Conservation (phyloP, 768 basidiomycete species). For the Tremella fuciformis region DNA sequence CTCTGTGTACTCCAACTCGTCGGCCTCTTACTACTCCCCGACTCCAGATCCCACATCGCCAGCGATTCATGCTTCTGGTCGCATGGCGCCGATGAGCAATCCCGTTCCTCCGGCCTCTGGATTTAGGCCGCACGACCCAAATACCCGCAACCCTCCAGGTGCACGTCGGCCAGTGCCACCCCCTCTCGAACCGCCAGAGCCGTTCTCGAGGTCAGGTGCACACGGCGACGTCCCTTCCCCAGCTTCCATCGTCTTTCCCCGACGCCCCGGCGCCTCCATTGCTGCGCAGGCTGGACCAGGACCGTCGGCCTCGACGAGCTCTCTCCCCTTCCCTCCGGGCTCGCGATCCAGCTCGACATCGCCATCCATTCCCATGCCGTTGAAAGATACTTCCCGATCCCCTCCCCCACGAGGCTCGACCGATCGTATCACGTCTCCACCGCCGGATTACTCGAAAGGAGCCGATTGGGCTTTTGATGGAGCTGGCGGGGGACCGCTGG, state of each 20-base stretch:
- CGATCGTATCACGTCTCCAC: constrained; percentile 17
- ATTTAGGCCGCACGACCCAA: neutral
- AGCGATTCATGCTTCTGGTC: constrained; percentile 16
- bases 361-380: neutral
- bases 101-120: constrained; percentile 7
- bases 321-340: constrained; percentile 11
- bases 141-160: neutral
- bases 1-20: constrained; percentile 37
- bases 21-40: constrained; percentile 37
- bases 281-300: constrained; percentile 17
- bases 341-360: constrained; percentile 15
- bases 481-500: constrained; percentile 26
- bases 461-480: constrained; percentile 24
- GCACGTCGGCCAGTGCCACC: constrained; percentile 13
- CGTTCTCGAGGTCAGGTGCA: constrained; percentile 25
- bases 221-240: constrained; percentile 29
- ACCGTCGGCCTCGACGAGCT: constrained; percentile 2
- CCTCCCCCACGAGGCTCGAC: constrained; percentile 12
- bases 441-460: constrained; percentile 24
- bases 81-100: constrained; percentile 7
- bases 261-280: constrained; percentile 19
- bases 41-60: constrained; percentile 32
- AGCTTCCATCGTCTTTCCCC: constrained; percentile 29
- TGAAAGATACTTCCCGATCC: constrained; percentile 14
- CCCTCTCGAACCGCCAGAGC: constrained; percentile 15